Evolutionary conservation across 1,284 basidiomycete species (phyloP).

Genomic region (Cutaneotrichosporon cutaneum): DNA sequence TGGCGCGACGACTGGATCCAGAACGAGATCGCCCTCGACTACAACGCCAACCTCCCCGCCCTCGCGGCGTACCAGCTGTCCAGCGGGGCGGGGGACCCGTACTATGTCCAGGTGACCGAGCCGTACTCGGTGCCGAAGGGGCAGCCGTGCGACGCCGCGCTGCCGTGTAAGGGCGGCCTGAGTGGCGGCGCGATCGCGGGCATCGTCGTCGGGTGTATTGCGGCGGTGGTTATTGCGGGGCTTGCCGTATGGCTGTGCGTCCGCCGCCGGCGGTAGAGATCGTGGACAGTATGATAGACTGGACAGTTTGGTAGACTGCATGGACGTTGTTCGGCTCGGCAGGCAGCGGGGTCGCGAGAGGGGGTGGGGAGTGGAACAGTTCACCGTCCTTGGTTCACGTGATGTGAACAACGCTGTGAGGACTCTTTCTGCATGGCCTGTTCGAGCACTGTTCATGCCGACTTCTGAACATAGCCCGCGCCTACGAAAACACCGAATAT

Average conservation of each 20-base stretch:
- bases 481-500: too few relatives aligned
- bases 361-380: too few relatives aligned
- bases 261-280: not conserved
- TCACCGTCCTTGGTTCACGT: too few relatives aligned
- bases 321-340: not conserved
- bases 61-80: slow-evolving; percentile 60
- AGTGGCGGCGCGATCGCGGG: slow-evolving; percentile 59
- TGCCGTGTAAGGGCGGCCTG: slow-evolving; percentile 60
- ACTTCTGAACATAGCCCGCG: too few relatives aligned
- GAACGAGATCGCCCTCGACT: slow-evolving; percentile 55
- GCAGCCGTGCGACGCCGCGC: slow-evolving; percentile 70
- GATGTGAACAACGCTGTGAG: not conserved
- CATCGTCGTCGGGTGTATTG: slow-evolving; percentile 68
- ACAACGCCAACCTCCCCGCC: slow-evolving; percentile 80
- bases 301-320: too few relatives aligned
- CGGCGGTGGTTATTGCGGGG: slow-evolving; percentile 64
- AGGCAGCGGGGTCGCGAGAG: too few relatives aligned
- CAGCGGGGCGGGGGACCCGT: slow-evolving; percentile 61
- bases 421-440: too few relatives aligned
- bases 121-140: slow-evolving; percentile 67
- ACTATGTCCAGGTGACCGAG: slow-evolving; percentile 68
- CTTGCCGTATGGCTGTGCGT: slow-evolving; percentile 37
- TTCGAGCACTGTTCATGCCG: too few relatives aligned
- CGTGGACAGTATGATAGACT: too few relatives aligned
- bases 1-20: slow-evolving; percentile 62